A percentile compares a stretch with the other conserved stretches of the same genome.
Evolutionary conservation across 306 rosid genomes (phyloP).

Genomic region (Cyclanthera cordifolia): DNA sequence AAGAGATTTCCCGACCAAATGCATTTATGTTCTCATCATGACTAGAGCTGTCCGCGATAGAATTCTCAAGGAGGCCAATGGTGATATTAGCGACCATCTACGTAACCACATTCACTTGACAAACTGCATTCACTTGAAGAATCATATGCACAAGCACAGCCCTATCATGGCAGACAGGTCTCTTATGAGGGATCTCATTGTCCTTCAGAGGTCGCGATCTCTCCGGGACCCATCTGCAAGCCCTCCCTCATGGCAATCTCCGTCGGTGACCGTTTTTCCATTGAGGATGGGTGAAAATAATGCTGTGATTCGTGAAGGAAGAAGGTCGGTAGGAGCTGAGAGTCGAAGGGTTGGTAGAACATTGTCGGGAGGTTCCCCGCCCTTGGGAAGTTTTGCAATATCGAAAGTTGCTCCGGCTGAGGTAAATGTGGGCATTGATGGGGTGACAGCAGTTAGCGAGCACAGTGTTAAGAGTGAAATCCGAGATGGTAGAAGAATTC

Average conservation of each 20-base stretch:
- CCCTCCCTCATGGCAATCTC: constrained; percentile 91
- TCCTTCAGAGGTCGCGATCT: constrained; percentile 80
- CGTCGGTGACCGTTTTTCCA: constrained; percentile 61
- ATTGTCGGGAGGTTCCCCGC: constrained; percentile 58
- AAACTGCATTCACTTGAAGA: constrained; percentile 97
- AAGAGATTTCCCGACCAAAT: constrained; percentile 29
- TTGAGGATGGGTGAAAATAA: constrained; percentile 53
- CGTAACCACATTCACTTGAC: constrained; percentile 96
- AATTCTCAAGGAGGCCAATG: constrained; percentile 93
- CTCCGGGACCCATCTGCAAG: constrained; percentile 97
- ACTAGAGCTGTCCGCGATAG: constrained; percentile 84
- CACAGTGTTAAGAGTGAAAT: constrained; percentile 50
- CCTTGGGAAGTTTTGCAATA: constrained; percentile 36
- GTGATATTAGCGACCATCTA: constrained; percentile 86
- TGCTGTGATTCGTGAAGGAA: constrained; percentile 47
- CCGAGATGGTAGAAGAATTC: constrained; percentile 46
- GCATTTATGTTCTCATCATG: constrained; percentile 62
- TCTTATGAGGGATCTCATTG: constrained; percentile 83
- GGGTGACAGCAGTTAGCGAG: constrained; percentile 35
- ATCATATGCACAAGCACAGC: constrained; percentile 97
- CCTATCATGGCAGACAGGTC: constrained; percentile 82
- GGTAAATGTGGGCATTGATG: constrained; percentile 34
- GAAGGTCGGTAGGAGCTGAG: constrained; percentile 62
- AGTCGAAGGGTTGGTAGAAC: constrained; percentile 57
- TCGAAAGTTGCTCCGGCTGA: constrained; percentile 73